Evolutionary conservation across 108 stramenopile genomes (phyloP).

Genomic region (Craspedostauros australis): DNA sequence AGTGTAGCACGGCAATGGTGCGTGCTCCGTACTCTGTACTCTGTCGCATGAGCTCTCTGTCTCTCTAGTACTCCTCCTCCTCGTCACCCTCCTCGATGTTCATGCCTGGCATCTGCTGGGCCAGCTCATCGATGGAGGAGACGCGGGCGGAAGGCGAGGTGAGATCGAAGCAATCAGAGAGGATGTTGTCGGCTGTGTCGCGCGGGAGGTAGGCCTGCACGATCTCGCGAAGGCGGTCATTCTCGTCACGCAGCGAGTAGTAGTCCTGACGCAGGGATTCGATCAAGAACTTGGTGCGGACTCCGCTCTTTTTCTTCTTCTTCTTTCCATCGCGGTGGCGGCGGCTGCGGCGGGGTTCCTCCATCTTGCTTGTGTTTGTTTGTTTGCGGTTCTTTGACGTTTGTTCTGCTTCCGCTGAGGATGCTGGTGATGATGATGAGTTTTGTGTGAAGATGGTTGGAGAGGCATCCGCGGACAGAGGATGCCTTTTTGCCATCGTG

Average conservation of each 20-base stretch:
- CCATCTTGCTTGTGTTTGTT: too few species aligned
- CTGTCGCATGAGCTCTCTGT: too few species aligned
- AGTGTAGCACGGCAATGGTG: too few species aligned
- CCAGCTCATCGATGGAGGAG: conserved; percentile 27
- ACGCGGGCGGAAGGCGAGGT: conserved; percentile 11
- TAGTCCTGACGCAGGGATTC: conserved; percentile 40
- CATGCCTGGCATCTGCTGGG: conserved; percentile 17
- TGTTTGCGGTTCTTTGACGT: too few species aligned
- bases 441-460: too few species aligned
- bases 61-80: conserved; percentile 22
- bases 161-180: conserved; percentile 37
- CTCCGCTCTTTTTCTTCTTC: conserved; percentile 34
- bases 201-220: conserved; percentile 22
- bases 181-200: conserved; percentile 16
- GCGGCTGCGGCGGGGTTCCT: background rate
- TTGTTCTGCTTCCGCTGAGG: too few species aligned
- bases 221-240: conserved; percentile 35
- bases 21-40: too few species aligned
- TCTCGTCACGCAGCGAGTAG: conserved; percentile 36
- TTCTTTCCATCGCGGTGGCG: conserved; percentile 26
- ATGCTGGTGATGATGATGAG: too few species aligned
- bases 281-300: conserved; percentile 49
- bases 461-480: too few species aligned
- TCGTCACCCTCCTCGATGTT: conserved; percentile 31
- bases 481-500: too few species aligned